Evolutionary conservation across 192 early-diverging fungal species (phyloP).

Genomic region (Coemansia asiatica): DNA sequence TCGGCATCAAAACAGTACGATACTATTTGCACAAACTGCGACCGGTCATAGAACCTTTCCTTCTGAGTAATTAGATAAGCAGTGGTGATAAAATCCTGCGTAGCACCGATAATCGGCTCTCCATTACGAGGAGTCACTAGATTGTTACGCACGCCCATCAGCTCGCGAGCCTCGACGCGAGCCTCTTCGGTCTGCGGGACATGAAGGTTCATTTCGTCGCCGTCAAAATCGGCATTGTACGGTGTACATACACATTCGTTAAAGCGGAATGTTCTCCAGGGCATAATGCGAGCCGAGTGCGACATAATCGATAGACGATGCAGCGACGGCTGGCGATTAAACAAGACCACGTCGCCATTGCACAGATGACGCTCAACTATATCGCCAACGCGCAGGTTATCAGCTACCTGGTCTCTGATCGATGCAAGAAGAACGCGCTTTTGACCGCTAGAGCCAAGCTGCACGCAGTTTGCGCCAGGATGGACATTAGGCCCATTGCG

Average conservation of each 20-base stretch:
- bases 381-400: conserved; percentile 82
- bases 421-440: conserved; percentile 74
- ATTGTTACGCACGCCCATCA: conserved; percentile 97
- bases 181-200: conserved; percentile 99
- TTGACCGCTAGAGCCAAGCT: conserved; percentile 52
- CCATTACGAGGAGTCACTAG: conserved; percentile 98
- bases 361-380: conserved; percentile 92
- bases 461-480: conserved; percentile 91
- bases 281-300: conserved; percentile 85
- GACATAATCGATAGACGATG: conserved; percentile 98
- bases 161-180: conserved; percentile 88
- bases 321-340: conserved; percentile 98
- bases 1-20: conserved; percentile 88
- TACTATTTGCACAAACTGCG: conserved; percentile 89
- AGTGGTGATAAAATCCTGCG: conserved; percentile 99
- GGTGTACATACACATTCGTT: conserved; percentile 99
- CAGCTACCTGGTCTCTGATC: conserved; percentile 67
- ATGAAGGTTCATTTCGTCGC: conserved; percentile 99
- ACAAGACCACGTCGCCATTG: conserved; percentile 94
- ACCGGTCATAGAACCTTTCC: conserved; percentile 93
- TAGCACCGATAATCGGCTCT: conserved; percentile 97
- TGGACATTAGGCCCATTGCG: conserved; percentile 85
- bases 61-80: conserved; percentile 91
- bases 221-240: conserved; percentile 99
- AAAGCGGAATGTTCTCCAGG: conserved; percentile 98